Evolutionary conservation across 805 yeast genomes (phyloP).

Genomic region (Yamadazyma sp.): DNA sequence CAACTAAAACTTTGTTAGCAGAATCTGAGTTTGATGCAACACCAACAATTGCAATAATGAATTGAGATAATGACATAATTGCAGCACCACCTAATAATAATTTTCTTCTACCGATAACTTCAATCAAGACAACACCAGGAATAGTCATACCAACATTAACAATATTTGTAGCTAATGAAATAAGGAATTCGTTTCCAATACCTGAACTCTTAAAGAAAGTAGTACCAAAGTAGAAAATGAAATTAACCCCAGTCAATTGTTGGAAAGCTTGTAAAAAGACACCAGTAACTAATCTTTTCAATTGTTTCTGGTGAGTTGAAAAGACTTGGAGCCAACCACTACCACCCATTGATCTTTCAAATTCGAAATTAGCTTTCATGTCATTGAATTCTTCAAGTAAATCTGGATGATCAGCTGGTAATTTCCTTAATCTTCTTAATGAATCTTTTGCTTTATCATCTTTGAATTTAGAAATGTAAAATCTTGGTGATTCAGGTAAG

Average conservation of each 20-base stretch:
- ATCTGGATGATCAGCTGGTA: conserved; percentile 66
- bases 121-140: conserved; percentile 33
- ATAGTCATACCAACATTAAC: conserved; percentile 39
- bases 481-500: conserved; percentile 41
- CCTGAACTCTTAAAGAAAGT: conserved; percentile 75
- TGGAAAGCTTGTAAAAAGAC: conserved; percentile 72
- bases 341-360: conserved; percentile 56
- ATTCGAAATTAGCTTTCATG: conserved; percentile 71
- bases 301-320: conserved; percentile 55
- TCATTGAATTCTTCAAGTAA: conserved; percentile 71
- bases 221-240: conserved; percentile 87
- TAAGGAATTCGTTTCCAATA: conserved; percentile 45
- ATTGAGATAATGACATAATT: conserved; percentile 58
- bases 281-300: conserved; percentile 51
- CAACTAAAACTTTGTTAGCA: conserved; percentile 31
- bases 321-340: conserved; percentile 56
- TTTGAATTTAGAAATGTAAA: conserved; percentile 27
- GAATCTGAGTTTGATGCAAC: conserved; percentile 34
- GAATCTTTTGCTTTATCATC: conserved; percentile 30
- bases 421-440: conserved; percentile 33
- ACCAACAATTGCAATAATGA: conserved; percentile 44
- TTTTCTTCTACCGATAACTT: conserved; percentile 60
- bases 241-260: conserved; percentile 88
- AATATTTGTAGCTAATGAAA: conserved; percentile 37
- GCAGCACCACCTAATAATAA: conserved; percentile 59